Evolutionary conservation across 176 grass and related monocot genomes (phyloP), one percentile per base, ranked within the genome.

Genomic region (Triticum aestivum): DNA sequence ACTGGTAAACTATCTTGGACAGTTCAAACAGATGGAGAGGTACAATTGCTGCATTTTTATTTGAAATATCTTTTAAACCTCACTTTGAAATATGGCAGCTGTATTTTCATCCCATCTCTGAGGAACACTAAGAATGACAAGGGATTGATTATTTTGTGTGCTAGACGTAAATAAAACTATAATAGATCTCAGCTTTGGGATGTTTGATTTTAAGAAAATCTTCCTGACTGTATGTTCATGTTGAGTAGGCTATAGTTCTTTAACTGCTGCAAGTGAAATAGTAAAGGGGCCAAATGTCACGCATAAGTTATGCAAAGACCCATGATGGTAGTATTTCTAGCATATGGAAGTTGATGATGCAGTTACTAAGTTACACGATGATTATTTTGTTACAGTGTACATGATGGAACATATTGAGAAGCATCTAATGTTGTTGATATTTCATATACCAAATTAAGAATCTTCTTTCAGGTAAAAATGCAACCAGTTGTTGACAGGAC

Each of bases 11-110:
- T 86, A 35, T 81, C 78, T 47, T 98, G 96, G 96, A 86, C 77
- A 73, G 89, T 95, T 73, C 91, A 95, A 85, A 95, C 96, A 70
- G 86, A 89, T 71, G 93, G 93, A 93, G 93, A 98, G 93, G 92
- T 94, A 88, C 2, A 65, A 8, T 59, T 84, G 65, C 86, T 65
- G 33, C 27, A 32, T 71, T 67, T 77, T 24, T 41, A 51, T 75
- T 64, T 64, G 12, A 75, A 54, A 14, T 30, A 33, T 45, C 23
- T 58, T 72, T 61, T 41, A 42, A 84, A 23, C 8, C n/a, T 59
- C 9, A 64, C 52, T 58, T 27, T 12, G 30, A 39, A 5, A 10
- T 13, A 71, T 33, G 33, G 62, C 17, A 71, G 62, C 1, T 79
- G 24, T 73, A 68, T 30, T 75, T 66, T 5, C 0, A 35, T 78